Evolutionary conservation across 768 basidiomycete species (phyloP).

Genomic region (Cytidiella melzeri): DNA sequence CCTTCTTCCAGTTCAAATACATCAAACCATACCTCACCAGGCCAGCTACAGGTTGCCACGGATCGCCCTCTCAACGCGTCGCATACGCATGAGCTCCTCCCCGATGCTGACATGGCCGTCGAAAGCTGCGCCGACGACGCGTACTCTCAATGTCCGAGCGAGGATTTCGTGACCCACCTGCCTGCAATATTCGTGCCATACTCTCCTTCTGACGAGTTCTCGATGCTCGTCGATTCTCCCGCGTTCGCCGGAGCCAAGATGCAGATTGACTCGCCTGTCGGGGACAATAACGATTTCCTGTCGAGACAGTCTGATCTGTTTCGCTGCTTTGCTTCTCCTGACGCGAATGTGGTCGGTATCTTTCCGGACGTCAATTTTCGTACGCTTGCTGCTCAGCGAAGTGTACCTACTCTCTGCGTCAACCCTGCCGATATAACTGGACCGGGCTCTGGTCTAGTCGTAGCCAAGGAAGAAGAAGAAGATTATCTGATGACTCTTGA

Average conservation of each 20-base stretch:
- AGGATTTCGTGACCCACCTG: slow-evolving; percentile 10
- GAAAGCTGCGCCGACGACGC: slow-evolving; percentile 2
- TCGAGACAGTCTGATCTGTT: background rate
- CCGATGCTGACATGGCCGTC: background rate
- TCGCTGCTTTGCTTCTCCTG: slow-evolving; percentile 3
- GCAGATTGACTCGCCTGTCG: background rate
- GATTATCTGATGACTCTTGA: background rate
- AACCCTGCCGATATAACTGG: slow-evolving; percentile 36
- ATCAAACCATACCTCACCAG: background rate
- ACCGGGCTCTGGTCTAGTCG: background rate
- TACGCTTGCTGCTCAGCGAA: slow-evolving; percentile 16
- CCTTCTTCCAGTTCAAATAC: background rate
- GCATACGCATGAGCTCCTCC: background rate
- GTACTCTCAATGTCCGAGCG: slow-evolving; percentile 16
- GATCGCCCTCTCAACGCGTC: background rate
- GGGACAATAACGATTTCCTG: background rate
- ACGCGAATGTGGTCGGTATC: slow-evolving; percentile 17
- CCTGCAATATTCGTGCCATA: background rate
- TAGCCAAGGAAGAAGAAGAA: slow-evolving; percentile 1
- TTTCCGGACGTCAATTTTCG: slow-evolving; percentile 32
- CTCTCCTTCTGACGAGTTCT: background rate
- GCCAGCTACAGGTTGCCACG: background rate
- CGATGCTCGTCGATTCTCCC: slow-evolving; percentile 2
- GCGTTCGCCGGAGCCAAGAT: background rate
- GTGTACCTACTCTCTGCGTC: slow-evolving; percentile 23